Evolutionary conservation across 768 basidiomycete genomes (phyloP).

Genomic region (Trametes cinnabarina): DNA sequence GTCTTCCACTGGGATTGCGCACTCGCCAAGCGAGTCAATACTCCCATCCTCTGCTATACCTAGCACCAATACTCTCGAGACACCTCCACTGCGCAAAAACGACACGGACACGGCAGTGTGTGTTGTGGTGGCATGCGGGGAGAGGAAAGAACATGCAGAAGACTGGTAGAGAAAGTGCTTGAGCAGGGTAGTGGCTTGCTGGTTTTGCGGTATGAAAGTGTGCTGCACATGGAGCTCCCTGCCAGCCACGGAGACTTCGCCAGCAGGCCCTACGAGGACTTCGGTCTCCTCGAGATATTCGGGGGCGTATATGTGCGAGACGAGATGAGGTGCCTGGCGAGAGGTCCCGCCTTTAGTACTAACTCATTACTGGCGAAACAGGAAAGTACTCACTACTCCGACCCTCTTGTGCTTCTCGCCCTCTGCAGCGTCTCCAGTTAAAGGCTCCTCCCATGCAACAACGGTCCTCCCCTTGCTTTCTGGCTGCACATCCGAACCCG

Average conservation of each 20-base stretch:
- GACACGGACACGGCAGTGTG: slow-evolving; percentile 19
- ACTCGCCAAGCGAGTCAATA: slow-evolving; percentile 8
- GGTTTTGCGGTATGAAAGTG: slow-evolving; percentile 16
- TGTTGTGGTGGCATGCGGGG: slow-evolving; percentile 1
- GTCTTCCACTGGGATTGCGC: slow-evolving; percentile 12
- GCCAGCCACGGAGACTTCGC: slow-evolving; percentile 34
- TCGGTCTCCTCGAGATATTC: slow-evolving; percentile 28
- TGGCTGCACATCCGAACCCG: slow-evolving; percentile 43
- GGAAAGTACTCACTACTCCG: slow-evolving; percentile 41
- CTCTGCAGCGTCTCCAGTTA: slow-evolving; percentile 29
- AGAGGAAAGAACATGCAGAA: slow-evolving; percentile 20
- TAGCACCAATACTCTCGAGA: slow-evolving; percentile 5
- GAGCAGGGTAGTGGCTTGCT: slow-evolving; percentile 15
- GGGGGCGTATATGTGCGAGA: slow-evolving; percentile 38
- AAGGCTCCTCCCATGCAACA: slow-evolving; percentile 60
- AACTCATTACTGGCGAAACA: background rate
- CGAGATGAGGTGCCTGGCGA: slow-evolving; percentile 42
- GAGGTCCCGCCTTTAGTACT: background rate
- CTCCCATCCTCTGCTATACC: slow-evolving; percentile 9
- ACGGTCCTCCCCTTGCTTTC: slow-evolving; percentile 49
- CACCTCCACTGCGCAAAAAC: slow-evolving; percentile 3
- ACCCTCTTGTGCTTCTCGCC: slow-evolving; percentile 38
- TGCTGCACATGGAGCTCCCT: slow-evolving; percentile 28
- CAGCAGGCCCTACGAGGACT: slow-evolving; percentile 35
- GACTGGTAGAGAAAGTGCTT: slow-evolving; percentile 30